phyloP scores from a whole-genome alignment of 306 rosid genomes.

The Quercus ilex region DNA sequence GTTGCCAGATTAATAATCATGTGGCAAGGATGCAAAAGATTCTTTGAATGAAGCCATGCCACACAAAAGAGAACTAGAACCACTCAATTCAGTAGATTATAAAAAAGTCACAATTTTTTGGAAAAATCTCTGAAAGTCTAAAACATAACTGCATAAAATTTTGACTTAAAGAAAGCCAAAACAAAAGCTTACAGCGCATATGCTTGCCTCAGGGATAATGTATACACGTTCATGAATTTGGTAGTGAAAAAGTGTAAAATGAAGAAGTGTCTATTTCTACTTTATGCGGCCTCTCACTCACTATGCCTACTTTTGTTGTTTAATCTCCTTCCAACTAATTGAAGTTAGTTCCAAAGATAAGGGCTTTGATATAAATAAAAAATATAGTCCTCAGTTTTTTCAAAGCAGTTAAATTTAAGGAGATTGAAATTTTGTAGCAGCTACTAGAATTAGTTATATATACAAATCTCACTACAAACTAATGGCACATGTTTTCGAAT shows the following conservation, averaged over 20 bases:
- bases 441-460: neutral
- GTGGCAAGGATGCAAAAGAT: conserved; percentile 8
- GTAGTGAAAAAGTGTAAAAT: neutral
- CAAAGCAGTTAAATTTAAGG: neutral
- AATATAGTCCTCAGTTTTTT: neutral
- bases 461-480: neutral
- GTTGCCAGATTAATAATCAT: conserved; percentile 25
- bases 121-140: neutral
- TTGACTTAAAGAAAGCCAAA: neutral
- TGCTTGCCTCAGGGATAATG: neutral
- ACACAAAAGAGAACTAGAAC: neutral
- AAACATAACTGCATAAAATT: neutral
- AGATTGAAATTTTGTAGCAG: neutral
- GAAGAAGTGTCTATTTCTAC: neutral
- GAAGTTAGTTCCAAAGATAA: neutral
- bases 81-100: too few species aligned
- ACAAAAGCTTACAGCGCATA: neutral
- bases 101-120: neutral
- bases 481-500: neutral
- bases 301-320: neutral
- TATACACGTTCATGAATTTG: neutral
- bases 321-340: neutral
- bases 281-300: neutral
- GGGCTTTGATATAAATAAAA: neutral
- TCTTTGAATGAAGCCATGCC: neutral